Evolutionary conservation across 1,284 basidiomycete species (phyloP), one percentile per base, ranked within the genome.

Genomic region (Sporisorium graminicola): DNA sequence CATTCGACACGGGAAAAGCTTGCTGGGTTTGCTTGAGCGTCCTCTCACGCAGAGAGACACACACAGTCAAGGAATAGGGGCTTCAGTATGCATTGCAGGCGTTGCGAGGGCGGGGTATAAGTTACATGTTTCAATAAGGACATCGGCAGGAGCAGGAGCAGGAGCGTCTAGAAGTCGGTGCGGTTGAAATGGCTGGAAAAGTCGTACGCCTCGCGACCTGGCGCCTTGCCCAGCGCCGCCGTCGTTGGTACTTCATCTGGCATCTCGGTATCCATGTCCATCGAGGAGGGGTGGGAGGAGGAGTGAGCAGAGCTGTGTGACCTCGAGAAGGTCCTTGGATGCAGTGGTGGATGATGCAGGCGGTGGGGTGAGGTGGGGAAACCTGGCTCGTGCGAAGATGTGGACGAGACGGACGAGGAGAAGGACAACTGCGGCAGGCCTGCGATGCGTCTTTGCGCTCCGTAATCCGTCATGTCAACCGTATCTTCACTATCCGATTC

Each of bases 91-190:
- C 29, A 5, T 31, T 31, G 29, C 29, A 31, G 10, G 29, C 10
- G 5, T 31, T 18, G 8, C 40, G 40, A 43, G n/a, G 5, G 29
- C 29, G 49, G 22, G 44, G 46, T 43, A 44, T n/a, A 20, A 22
- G 20, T 7, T 4, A 14, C 18, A 46, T 6, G 13, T 5, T 7
- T 29, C 24, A 29, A 24, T 2, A 14, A 43, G n/a, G n/a, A n/a
- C n/a, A n/a, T n/a, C n/a, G n/a, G n/a, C n/a, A n/a, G n/a, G n/a
- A n/a, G n/a, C n/a, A n/a, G n/a, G n/a, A n/a, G n/a, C n/a, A 20
- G 10, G 40, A 20, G 14, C 18, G n/a, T 18, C 57, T 59, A 76
- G 31, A 76, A 76, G 29, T 76, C 68, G 10, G 61, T 64, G 16
- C 55, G 31, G 24, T 62, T 44, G 27, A 71, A 64, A 42, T 58